A percentile compares a stretch with the other conserved stretches of the same genome.
Conservation (phyloP, 208 protist species). For the Crithidia mellificae region DNA sequence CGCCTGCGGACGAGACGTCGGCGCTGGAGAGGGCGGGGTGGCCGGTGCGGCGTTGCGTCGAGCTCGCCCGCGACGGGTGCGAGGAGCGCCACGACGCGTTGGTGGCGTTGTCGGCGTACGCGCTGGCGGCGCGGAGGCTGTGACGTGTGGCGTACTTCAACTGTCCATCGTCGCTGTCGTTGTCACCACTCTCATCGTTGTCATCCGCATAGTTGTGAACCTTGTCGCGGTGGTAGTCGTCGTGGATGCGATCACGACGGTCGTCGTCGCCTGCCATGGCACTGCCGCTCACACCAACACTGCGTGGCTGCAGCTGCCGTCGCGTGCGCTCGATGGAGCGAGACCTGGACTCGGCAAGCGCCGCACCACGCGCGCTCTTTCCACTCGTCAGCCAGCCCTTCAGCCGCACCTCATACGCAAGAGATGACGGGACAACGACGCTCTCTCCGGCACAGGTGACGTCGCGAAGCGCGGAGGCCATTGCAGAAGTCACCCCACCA, state of each 20-base stretch:
- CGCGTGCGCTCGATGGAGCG: background rate
- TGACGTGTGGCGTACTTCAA: too few relatives aligned
- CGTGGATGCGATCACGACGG: background rate
- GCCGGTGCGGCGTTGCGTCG: background rate
- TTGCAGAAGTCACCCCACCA: background rate
- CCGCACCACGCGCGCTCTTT: background rate
- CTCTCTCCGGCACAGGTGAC: background rate
- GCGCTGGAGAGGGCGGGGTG: background rate
- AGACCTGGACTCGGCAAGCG: background rate
- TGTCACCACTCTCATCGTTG: background rate
- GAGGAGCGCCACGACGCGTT: slow-evolving; percentile 13
- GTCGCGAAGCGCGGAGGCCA: background rate
- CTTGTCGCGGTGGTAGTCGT: background rate
- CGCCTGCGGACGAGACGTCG: background rate
- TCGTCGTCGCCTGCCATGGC: background rate
- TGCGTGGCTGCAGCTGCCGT: background rate
- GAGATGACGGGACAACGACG: slow-evolving; percentile 16
- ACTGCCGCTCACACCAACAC: background rate
- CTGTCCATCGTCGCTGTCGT: background rate
- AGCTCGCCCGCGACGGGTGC: slow-evolving; percentile 7
- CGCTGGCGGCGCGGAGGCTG: background rate
- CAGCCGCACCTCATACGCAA: slow-evolving; percentile 17
- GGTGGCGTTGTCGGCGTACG: background rate
- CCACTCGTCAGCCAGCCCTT: background rate
- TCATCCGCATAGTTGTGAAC: background rate